Evolutionary conservation across 495 filamentous ascomycete species (phyloP).

Genomic region (Penicillium simplicissimum): DNA sequence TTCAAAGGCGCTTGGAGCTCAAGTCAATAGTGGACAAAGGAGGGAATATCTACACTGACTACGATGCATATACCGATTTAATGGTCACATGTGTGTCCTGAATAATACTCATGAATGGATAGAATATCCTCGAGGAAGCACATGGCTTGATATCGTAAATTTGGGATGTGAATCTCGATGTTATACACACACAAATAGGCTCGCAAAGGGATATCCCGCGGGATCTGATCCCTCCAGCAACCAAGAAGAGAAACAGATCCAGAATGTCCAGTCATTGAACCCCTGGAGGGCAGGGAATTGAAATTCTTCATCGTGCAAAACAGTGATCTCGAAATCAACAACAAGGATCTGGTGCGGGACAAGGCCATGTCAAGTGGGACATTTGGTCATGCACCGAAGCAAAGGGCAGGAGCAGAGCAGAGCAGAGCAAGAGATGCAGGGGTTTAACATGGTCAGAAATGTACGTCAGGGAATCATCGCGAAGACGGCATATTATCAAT

Average conservation of each 20-base stretch:
- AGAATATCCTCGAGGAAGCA: neutral
- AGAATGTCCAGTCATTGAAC: neutral
- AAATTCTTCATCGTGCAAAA: neutral
- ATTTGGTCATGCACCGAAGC: constrained; percentile 12
- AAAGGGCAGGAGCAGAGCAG: constrained; percentile 14
- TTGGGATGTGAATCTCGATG: constrained; percentile 6
- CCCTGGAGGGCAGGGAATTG: neutral
- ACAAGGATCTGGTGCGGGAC: neutral
- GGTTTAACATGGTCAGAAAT: constrained; percentile 22
- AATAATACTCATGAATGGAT: constrained; percentile 2
- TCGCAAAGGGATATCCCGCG: neutral
- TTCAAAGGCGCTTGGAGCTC: constrained; percentile 71
- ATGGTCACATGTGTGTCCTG: neutral
- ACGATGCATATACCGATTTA: neutral
- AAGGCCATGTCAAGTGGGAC: constrained; percentile 14
- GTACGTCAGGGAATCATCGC: constrained; percentile 32
- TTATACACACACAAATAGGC: constrained; percentile 18
- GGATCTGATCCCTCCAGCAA: neutral
- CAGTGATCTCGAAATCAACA: neutral
- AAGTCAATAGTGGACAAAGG: constrained; percentile 12
- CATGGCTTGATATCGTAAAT: neutral
- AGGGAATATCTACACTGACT: neutral
- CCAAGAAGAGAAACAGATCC: neutral
- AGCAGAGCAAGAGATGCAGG: constrained; percentile 15
- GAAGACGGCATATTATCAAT: constrained; percentile 28